Evolutionary conservation across 257 asterid species (phyloP).

Genomic region (Solanum sitiens): DNA sequence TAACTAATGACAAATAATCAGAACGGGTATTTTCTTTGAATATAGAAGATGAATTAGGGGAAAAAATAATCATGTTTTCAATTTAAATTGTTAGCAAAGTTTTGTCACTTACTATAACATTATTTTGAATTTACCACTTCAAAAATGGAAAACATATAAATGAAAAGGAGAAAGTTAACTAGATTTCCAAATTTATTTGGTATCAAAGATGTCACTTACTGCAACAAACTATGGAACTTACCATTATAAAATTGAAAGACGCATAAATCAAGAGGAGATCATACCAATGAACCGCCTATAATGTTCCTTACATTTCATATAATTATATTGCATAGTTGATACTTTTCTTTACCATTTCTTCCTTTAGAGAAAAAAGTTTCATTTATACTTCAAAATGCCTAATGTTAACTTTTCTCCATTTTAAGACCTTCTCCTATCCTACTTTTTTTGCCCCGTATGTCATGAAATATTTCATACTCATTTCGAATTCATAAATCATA

Average conservation of each 20-base stretch:
- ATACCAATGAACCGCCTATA: too few species aligned
- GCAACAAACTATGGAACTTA: neutral
- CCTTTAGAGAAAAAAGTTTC: neutral
- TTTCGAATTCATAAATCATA: neutral
- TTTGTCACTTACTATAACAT: neutral
- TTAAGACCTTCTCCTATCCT: neutral
- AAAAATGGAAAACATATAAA: neutral
- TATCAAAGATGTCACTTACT: neutral
- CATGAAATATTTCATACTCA: neutral
- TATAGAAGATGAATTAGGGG: neutral
- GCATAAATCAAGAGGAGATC: neutral
- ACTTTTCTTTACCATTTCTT: neutral
- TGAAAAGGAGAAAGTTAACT: neutral
- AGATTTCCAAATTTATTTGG: neutral
- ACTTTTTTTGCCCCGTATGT: neutral
- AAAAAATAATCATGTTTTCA: neutral
- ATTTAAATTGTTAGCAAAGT: neutral
- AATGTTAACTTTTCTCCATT: neutral
- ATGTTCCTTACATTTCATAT: neutral
- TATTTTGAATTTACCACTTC: neutral
- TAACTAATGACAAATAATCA: neutral
- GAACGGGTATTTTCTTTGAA: neutral
- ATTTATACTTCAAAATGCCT: neutral
- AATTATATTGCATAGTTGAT: too few species aligned
- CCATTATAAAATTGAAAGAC: neutral